Evolutionary conservation across 345 rosid species (phyloP), one percentile per base, ranked within the genome.

Genomic region (Cochlearia excelsa): DNA sequence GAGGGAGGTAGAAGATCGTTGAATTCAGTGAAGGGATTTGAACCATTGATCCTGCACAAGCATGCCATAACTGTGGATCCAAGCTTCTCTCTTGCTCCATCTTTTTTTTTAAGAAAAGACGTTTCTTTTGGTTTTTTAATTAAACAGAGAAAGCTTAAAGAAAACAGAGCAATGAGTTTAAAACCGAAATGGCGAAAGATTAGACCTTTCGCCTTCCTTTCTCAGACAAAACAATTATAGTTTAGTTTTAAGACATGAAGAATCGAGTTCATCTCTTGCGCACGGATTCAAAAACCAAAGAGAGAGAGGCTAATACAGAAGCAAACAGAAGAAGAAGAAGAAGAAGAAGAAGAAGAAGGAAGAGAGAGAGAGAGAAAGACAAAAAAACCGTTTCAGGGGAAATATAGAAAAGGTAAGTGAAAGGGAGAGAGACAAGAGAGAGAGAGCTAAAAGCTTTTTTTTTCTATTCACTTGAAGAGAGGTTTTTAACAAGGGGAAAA

Each of bases 31-130:
- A 63, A 38, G 97, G 99, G 61, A 93, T 86, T 67, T 83, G 94
- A 35, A 93, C 88, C 94, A 93, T 82, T 50, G 91, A 79, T 53
- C 99, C 99, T 11, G 99, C 97, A 68, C 97, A 93, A 9, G 95
- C 99, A 65, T 83, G 97, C 99, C 99, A 93, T 61, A 93, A 79
- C 58, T 85, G 99, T 42, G 95, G 84, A 85, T 86, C 95, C 71
- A 93, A 78, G 75, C 81, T 71, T 68, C 70, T 78, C 68, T 76
- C 86, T 55, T 54, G 40, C 63, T 84, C 90, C 80, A 55, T 66
- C 56, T 31, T 28, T 39, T 40, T 1, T 33, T 0, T 33, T 3
- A 33, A 33, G 0, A 9, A 33, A 57, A 10, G 23, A 16, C 3
- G 1, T 8, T 45, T 6, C 29, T 4, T 9, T 9, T 28, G 42